phyloP scores from a whole-genome alignment of 768 basidiomycete genomes.

The Crepidotus variabilis region DNA sequence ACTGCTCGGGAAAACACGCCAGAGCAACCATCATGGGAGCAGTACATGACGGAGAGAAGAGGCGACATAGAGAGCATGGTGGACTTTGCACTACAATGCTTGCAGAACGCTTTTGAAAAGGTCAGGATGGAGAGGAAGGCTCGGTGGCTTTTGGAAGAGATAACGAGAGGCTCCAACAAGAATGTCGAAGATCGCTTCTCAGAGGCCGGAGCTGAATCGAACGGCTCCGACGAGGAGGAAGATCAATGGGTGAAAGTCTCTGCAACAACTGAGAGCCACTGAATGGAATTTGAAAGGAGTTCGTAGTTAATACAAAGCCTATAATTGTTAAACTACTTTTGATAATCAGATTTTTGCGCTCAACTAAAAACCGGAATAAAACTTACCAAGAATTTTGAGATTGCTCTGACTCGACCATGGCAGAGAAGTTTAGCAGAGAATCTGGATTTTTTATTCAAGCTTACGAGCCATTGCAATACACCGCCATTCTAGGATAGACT shows the following conservation, averaged over 20 bases:
- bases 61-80: conserved; percentile 7
- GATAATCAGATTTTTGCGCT: too few relatives aligned
- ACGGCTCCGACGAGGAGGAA: neutral
- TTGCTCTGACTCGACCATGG: too few relatives aligned
- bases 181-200: neutral
- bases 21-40: neutral
- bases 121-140: conserved; percentile 5
- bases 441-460: too few relatives aligned
- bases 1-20: neutral
- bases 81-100: conserved; percentile 1
- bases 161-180: neutral
- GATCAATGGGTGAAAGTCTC: neutral
- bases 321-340: too few relatives aligned
- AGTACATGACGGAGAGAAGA: neutral
- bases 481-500: too few relatives aligned
- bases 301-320: too few relatives aligned
- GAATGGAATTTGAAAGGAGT: too few relatives aligned
- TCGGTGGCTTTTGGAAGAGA: neutral
- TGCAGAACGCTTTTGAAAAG: conserved; percentile 5
- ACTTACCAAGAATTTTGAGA: too few relatives aligned
- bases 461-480: too few relatives aligned
- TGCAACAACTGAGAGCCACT: neutral
- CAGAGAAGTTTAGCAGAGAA: too few relatives aligned
- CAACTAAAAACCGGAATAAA: too few relatives aligned
- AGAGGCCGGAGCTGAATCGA: neutral